These are phyloP conservation scores for Calocera cornea DNA, from an alignment of 768 basidiomycete genomes.

Conservation along the genomic window DNA sequence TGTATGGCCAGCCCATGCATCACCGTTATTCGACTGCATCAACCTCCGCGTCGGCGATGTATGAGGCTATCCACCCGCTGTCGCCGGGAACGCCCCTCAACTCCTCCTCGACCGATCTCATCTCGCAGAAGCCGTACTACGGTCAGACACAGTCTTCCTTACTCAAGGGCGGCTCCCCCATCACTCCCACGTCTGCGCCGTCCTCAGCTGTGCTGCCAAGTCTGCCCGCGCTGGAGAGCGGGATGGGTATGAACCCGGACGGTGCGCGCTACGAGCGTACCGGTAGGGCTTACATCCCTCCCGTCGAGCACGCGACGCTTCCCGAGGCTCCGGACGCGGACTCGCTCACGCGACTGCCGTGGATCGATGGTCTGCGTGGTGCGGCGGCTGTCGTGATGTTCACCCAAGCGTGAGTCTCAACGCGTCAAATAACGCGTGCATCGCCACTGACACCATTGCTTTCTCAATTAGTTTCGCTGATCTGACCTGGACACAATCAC, in stretches of 20 bases:
- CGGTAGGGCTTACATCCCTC: not conserved
- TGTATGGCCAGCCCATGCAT: not conserved
- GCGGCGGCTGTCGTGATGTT: slow-evolving; percentile 23
- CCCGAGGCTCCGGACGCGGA: not conserved
- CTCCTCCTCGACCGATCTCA: slow-evolving; percentile 3
- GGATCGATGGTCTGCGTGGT: slow-evolving; percentile 23
- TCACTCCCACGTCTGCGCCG: not conserved
- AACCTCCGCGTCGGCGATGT: not conserved
- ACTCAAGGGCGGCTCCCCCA: not conserved
- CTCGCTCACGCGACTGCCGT: slow-evolving; percentile 19
- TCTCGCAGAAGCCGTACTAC: slow-evolving; percentile 3
- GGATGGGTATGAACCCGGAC: not conserved
- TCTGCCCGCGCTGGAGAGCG: not conserved
- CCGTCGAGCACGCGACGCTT: not conserved
- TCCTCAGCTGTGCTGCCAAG: not conserved
- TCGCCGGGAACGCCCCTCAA: slow-evolving; percentile 3
- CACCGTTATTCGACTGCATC: slow-evolving; percentile 1
- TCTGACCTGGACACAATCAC: slow-evolving; percentile 18
- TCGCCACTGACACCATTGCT: not conserved
- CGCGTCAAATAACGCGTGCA: not conserved
- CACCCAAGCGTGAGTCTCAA: slow-evolving; percentile 14
- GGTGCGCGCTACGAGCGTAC: not conserved
- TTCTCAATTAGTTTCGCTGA: slow-evolving; percentile 16
- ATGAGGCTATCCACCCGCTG: not conserved
- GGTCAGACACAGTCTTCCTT: not conserved